These are phyloP conservation scores for Diaporthe helianthi DNA, from an alignment of 2,329 filamentous ascomycete species.

Conservation along the genomic window DNA sequence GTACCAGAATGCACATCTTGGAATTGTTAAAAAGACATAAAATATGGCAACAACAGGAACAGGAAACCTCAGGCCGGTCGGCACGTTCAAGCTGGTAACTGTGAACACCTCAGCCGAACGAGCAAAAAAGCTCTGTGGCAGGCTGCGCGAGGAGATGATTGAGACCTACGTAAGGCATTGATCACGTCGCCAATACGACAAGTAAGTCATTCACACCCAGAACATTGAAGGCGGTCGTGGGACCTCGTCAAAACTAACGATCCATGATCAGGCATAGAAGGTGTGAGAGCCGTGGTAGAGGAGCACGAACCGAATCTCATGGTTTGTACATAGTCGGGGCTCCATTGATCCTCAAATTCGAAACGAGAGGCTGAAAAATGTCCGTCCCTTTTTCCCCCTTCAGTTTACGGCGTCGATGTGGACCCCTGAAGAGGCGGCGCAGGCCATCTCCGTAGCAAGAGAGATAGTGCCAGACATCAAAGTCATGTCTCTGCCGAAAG, in stretches of 20 bases:
- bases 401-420: constrained; percentile 47
- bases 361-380: neutral
- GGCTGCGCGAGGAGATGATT: constrained; percentile 66
- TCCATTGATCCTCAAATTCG: neutral
- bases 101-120: constrained; percentile 73
- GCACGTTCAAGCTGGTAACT: constrained; percentile 69
- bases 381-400: no score
- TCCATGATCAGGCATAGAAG: constrained; percentile 7
- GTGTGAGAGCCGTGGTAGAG: neutral
- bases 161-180: constrained; percentile 69
- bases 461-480: constrained; percentile 52
- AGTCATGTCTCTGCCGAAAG: constrained; percentile 58
- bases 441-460: constrained; percentile 53
- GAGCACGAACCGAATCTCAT: constrained; percentile 14
- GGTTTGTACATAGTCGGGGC: neutral
- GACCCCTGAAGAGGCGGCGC: constrained; percentile 52
- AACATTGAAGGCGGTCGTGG: no score
- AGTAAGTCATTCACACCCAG: constrained; percentile 49
- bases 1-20: no score
- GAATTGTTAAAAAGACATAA: constrained; percentile 32
- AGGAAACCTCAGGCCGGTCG: constrained; percentile 45
- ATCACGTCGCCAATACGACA: constrained; percentile 67
- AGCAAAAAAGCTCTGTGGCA: constrained; percentile 67
- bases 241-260: constrained; percentile 37
- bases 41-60: constrained; percentile 34